Evolutionary conservation across 495 filamentous ascomycete species (phyloP), one percentile per base, ranked within the genome.

Genomic region (Mytilinidion resinicola): DNA sequence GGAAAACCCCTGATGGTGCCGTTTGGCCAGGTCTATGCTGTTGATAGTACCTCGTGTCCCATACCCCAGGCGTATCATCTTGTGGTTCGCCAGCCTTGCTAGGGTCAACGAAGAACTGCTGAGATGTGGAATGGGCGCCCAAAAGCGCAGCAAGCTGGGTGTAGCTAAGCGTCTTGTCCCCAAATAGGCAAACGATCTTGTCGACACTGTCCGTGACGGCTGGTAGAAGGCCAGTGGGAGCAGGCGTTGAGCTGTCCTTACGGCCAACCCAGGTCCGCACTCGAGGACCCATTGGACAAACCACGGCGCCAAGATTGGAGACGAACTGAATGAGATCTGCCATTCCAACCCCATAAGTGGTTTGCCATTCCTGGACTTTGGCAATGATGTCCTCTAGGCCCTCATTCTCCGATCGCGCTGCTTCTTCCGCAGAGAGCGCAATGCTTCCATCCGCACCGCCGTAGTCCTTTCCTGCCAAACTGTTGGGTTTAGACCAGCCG

Each of bases 71-170:
- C 0, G 74, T 76, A 41, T 39, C 60, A 58, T 77, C 74, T 59
- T 76, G 74, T 3, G 77, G 62, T 17, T 65, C 64, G 33, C 64
- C 55, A 11, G 35, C 42, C 11, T 57, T 54, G 34, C 10, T 56
- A 0, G 67, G 33, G 57, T 80, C 70, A 39, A 76, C 70, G 57
- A 74, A 74, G 17, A 63, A 70, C 60, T 80, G 77, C 53, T 69
- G 70, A 46, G 72, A 70, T 10, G 69, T 68, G 3, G 74, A 75
- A 65, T 81, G 78, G 0, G 78, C 76, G 21, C 78, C 78, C 4
- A 81, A 54, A 7, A 81, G 72, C 0, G 78, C 77, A 1, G 75
- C 72, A 3, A 80, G 68, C 33, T 71, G 72, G 30, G 60, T 55
- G 1, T 75, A 53, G 9, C 63, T 65, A 59, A 81, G 74, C 0